phyloP scores from a whole-genome alignment of 441 rosid species.

The Adansonia gregorii region DNA sequence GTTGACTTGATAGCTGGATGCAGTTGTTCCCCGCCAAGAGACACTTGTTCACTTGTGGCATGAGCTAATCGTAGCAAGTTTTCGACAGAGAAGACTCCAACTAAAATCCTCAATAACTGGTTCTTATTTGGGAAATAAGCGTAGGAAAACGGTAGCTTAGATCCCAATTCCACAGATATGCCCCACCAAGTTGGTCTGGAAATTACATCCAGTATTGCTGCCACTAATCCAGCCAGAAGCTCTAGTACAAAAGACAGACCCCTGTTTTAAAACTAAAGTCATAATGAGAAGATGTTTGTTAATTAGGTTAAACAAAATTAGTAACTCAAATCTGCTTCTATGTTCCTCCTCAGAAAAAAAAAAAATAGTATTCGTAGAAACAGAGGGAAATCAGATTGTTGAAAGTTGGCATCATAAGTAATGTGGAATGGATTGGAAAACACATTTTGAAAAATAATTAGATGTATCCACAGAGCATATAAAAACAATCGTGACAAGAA shows the following conservation, averaged over 20 bases:
- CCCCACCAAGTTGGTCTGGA: constrained; percentile 79
- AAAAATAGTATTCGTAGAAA: neutral
- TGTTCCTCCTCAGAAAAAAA: neutral
- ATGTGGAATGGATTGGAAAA: neutral
- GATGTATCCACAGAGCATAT: neutral
- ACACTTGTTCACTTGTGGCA: constrained; percentile 35
- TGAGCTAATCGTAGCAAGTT: constrained; percentile 48
- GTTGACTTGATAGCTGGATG: constrained; percentile 36
- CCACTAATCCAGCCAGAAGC: constrained; percentile 55
- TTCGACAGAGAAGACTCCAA: constrained; percentile 54
- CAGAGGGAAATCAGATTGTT: constrained; percentile 1
- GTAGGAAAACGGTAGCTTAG: constrained; percentile 61
- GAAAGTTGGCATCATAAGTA: constrained; percentile 4
- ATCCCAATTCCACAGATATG: constrained; percentile 58
- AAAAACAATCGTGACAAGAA: neutral
- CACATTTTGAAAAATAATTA: neutral
- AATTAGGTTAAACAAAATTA: constrained; percentile 21
- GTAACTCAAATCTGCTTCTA: neutral
- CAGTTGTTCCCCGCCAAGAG: constrained; percentile 28
- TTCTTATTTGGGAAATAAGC: constrained; percentile 66
- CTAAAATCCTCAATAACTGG: constrained; percentile 47
- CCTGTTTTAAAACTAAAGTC: constrained; percentile 49
- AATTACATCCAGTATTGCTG: constrained; percentile 52
- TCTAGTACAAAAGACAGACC: constrained; percentile 64
- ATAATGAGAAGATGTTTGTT: constrained; percentile 9